Conservation (phyloP, 2,329 filamentous ascomycete species). For the Paracoccidioides brasiliensis region DNA sequence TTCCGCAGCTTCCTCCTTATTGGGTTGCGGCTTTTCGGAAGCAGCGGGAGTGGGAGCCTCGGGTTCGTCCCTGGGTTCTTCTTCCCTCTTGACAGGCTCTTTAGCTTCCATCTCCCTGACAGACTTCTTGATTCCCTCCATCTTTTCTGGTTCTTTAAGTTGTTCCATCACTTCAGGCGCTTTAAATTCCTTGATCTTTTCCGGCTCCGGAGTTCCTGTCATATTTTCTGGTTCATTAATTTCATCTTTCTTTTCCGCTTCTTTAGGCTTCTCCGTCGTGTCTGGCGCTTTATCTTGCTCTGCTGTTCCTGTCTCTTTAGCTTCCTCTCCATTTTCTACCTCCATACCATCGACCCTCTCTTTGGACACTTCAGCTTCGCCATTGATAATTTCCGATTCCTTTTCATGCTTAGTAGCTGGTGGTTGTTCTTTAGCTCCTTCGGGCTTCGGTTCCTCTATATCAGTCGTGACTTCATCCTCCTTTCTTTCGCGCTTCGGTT, state of each 20-base stretch:
- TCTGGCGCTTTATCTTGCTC: constrained; percentile 7
- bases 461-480: constrained; percentile 8
- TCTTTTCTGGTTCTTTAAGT: constrained; percentile 4
- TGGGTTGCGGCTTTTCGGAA: not conserved
- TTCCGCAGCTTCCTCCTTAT: constrained; percentile 8
- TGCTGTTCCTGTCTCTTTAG: constrained; percentile 4
- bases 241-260: not conserved
- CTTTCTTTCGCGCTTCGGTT: constrained; percentile 30
- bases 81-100: not conserved
- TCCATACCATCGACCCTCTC: constrained; percentile 11
- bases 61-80: not conserved
- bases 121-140: constrained; percentile 3
- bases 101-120: constrained; percentile 4
- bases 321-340: constrained; percentile 5
- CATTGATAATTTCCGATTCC: constrained; percentile 10
- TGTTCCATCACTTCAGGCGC: constrained; percentile 12
- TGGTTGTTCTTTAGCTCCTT: constrained; percentile 1
- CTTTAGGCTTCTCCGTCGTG: not conserved
- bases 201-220: constrained; percentile 1
- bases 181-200: constrained; percentile 11
- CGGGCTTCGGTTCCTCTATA: not conserved
- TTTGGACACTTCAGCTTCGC: constrained; percentile 12
- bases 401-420: constrained; percentile 10
- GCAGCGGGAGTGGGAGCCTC: not conserved
- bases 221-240: not conserved